Evolutionary conservation across 2,329 filamentous ascomycete species (phyloP), one percentile per base, ranked within the genome.

Genomic region (Paradendryphiella salina): DNA sequence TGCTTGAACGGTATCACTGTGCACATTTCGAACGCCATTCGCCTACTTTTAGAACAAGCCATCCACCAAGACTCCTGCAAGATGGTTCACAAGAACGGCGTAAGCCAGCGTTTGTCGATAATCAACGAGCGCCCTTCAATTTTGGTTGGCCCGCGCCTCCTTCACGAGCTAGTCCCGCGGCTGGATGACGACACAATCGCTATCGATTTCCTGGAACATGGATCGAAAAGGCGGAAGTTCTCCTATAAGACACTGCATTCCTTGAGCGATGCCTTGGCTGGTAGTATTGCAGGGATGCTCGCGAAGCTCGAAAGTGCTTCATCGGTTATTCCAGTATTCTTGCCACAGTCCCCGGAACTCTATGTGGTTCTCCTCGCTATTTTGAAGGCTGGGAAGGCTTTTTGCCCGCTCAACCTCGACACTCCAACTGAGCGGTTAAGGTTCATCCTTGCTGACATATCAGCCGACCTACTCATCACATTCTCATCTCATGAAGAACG

Each of bases 401-500:
- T 96, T 63, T 96, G 91, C 59, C 91, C 92, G 0, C 76, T 96
- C 48, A 87, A 87, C 54, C 79, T 89, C 40, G 91, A 96, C 71
- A 83, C 86, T 0, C 92, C 92, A 0, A 71, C 78, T 3, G 90
- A 96, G 45, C 81, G 92, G 40, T 79, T 96, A 35, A 82, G 80
- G 42, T 96, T 96, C 68, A 92, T 96, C 41, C 73, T 92, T 13
- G 71, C 82, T n/a, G 90, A 96, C 77, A 82, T 95, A 32, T 77
- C 79, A 9, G 89, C 91, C 5, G 76, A 74, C 6, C 68, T 95
- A 0, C 75, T 95, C 21, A 73, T 96, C 35, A 89, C 86, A 0
- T 84, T 81, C 0, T 65, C 75, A 13, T 75, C 77, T 4, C 74
- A 85, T 42, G 73, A 63, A 35, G 56, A 70, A 7, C 64, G 61